Evolutionary conservation across 768 basidiomycete genomes (phyloP), one percentile per base, ranked within the genome.

Genomic region (Chlorophyllum brunneum): DNA sequence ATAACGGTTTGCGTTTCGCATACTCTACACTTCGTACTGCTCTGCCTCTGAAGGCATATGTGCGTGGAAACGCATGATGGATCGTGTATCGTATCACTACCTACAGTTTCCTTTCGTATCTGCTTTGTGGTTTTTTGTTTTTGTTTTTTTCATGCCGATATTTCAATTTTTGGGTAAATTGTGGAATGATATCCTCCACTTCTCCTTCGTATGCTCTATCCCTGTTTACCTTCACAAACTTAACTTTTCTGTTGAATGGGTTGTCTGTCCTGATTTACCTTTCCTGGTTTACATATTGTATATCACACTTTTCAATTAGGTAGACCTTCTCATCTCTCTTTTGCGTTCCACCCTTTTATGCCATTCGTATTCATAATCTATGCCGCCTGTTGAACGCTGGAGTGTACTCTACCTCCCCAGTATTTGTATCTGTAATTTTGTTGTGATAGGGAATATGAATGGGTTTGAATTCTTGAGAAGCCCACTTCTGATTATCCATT

Each of bases 1-100:
- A 83, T 55, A 79, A 67, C 45, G 74, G 81, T 33, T 57, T 81
- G 31, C 78, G 76, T 18, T 76, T 83, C 52, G 73, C 70, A 26
- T 72, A 79, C 49, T 75, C 78, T 40, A 66, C 74, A 23, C 54
- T 82, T 48, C 80, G 74, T 65, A 69, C 76, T 4, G 71, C 71
- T 27, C 61, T 81, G 43, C 76, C 78, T 18, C 57, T 74, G 40
- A 82, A 76, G 59, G 62, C 63, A 16, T 68, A 71, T 34, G 55
- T 76, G 52, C 72, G 69, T 54, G 60, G 64, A 46, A 67, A 60
- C 66, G 59, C 65, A 59, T 68, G 58, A 34, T 41, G 62, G 51
- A 49, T 39, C 48, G 33, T 61, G 26, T 47, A 55, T 34, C 46
- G 46, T 34, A 31, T 30, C 29, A 13, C 13, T 27, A 1, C 13